Evolutionary conservation across 2,329 filamentous ascomycete species (phyloP), one percentile per base, ranked within the genome.

Genomic region (Penicillium sp.): DNA sequence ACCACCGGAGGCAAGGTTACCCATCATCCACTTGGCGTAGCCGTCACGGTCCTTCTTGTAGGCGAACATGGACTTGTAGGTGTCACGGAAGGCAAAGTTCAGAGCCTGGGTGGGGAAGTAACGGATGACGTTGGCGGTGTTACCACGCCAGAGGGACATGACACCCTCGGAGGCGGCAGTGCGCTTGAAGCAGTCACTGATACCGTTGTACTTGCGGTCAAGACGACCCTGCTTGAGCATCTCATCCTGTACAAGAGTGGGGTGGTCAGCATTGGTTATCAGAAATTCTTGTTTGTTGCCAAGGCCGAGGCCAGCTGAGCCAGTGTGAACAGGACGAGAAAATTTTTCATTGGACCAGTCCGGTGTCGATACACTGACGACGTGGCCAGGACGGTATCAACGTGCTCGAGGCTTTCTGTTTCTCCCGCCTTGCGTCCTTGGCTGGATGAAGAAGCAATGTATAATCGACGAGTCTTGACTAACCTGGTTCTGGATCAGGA

Each of bases 81-180:
- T 96, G 79, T 98, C 93, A 78, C 93, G 93, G 93, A 98, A 98
- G 75, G 93, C 93, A 74, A 98, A 98, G 90, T 98, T 98, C 76
- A 98, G 83, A 70, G 93, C 93, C 85, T 98, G 93, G 76, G 93
- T 98, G 67, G 93, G 93, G 89, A 98, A 98, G 83, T 98, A 98
- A 87, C 93, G 93, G 84, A 98, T 95, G 78, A 98, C 93, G 86
- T 98, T 98, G 89, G 93, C 93, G 74, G 93, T 98, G 89, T 98
- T 98, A 79, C 93, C 93, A 85, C 93, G 85, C 93, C 93, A 98
- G 69, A 98, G 83, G 61, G 91, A 85, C 76, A 93, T 85, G 68
- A 93, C 78, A 88, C 93, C 93, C 83, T 98, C 93, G 61, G 87
- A 81, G 69, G 84, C 84, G 60, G 82, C 82, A 73, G 93, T 97